Base-by-base conservation (phyloP, 2,329 filamentous ascomycete species). In the Epichloe uncinata region DNA sequence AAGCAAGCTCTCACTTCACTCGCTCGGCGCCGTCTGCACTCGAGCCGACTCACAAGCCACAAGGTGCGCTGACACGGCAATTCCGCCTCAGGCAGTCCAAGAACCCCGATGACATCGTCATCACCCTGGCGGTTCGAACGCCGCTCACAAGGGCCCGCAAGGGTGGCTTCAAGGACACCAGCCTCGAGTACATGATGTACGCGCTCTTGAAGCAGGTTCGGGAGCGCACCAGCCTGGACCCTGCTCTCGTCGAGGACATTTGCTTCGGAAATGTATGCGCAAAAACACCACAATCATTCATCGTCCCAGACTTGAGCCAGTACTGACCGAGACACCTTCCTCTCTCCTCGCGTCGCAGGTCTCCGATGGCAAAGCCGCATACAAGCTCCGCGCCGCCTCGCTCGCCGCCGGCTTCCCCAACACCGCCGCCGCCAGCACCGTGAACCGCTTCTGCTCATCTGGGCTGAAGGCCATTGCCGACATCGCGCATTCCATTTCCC, bases 381-480 rank as follows among this genome's bases (percentile, higher is more conserved):
- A 96, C 78, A 91, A 94, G 67, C 74, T 85, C 62, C 91, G 93
- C 59, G 88, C 90, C 48, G 88, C 93, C 43, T 77, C 85, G 55
- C 84, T 97, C 54, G 87, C 88, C 45, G 93, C 93, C 51, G 93
- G 93, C 58, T 95, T 93, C 74, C 90, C 93, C 58, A 90, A 93
- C 73, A 96, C 91, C 6, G 78, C 87, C 45, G 79, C 81, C 56
- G 87, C 85, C 55, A 90, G 79, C 42, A 83, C 85, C 42, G 77
- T 95, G 52, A 97, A 97, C 76, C 85, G 93, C 54, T 97, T 98
- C 82, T 98, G 93, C 77, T 94, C 88, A 37, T 96, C 90, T 0
- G 93, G 93, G 36, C 82, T 98, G 57, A 94, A 96, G 71, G 90
- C 93, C 51, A 87, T 90, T 5, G 90, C 95, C 68, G 89, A 96